phyloP scores from a whole-genome alignment of 2,329 filamentous ascomycete genomes.

The Leptographium wingfieldii region DNA sequence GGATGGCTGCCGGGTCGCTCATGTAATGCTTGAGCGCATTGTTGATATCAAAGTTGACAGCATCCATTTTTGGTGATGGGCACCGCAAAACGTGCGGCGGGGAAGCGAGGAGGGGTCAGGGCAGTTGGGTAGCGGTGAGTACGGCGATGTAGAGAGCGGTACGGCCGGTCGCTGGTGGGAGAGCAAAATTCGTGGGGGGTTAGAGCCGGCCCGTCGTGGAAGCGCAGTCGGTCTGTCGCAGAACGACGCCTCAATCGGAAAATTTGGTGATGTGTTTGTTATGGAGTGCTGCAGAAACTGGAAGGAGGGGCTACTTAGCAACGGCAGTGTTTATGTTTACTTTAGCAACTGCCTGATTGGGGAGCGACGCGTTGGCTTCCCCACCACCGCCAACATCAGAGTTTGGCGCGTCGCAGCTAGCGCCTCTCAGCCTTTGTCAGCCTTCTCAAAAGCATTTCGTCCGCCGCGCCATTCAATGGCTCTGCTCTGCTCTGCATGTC shows the following conservation, averaged over 20 bases:
- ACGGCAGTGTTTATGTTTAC: constrained; percentile 25
- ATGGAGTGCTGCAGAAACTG: not conserved
- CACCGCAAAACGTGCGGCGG: constrained; percentile 2
- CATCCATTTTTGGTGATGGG: constrained; percentile 45
- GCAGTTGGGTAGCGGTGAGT: not conserved
- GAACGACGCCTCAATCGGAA: not conserved
- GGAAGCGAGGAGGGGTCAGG: not conserved
- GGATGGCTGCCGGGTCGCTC: constrained; percentile 74
- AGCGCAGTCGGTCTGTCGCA: not conserved
- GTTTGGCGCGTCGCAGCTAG: constrained; percentile 1
- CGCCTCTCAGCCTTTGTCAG: constrained; percentile 1
- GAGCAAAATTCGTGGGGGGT: not conserved
- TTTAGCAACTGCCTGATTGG: constrained; percentile 10
- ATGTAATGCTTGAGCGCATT: constrained; percentile 94
- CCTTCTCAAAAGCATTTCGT: not conserved
- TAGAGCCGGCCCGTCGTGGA: not conserved
- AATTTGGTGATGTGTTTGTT: not conserved
- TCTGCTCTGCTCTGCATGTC: not conserved
- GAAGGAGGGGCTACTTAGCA: constrained; percentile 5
- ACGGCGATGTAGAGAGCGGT: not conserved
- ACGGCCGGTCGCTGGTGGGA: not conserved
- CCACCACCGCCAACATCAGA: not conserved
- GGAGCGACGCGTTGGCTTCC: not conserved
- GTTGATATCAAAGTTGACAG: constrained; percentile 87
- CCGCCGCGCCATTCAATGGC: not conserved